These are phyloP conservation scores for Trichoderma aggressivum DNA, from an alignment of 2,329 filamentous ascomycete species.

Conservation along the genomic window DNA sequence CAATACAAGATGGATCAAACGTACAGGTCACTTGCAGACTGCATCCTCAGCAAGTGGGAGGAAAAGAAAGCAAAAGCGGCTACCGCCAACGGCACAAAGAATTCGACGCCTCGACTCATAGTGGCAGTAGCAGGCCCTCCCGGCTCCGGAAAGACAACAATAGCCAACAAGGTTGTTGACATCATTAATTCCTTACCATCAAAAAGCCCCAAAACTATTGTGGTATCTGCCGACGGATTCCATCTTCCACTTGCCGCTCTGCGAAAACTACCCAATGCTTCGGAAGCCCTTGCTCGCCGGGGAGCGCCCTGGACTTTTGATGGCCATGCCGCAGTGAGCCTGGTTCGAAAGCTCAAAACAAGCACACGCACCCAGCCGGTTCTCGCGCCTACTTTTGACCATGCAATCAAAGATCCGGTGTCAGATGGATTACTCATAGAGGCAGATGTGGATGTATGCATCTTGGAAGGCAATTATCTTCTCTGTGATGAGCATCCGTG, in stretches of 20 bases:
- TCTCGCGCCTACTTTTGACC: conserved; percentile 69
- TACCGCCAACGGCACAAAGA: conserved; percentile 7
- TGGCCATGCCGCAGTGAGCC: conserved; percentile 23
- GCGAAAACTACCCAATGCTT: conserved; percentile 29
- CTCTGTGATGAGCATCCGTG: conserved; percentile 32
- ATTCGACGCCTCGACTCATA: conserved; percentile 17
- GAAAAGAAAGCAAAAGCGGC: conserved; percentile 13
- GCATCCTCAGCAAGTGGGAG: conserved; percentile 24
- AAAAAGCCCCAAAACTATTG: conserved; percentile 22
- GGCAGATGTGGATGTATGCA: conserved; percentile 55
- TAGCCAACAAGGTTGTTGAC: conserved; percentile 22
- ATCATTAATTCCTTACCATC: conserved; percentile 17
- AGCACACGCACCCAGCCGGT: conserved; percentile 22
- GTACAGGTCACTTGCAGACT: conserved; percentile 26
- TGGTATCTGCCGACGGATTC: conserved; percentile 31
- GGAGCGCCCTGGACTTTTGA: conserved; percentile 36
- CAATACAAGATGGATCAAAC: conserved; percentile 25
- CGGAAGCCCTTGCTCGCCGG: conserved; percentile 31
- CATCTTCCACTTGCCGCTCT: conserved; percentile 28
- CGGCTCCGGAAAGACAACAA: conserved; percentile 25
- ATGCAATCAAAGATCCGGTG: conserved; percentile 70
- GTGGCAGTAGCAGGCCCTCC: conserved; percentile 24
- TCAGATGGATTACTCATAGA: conserved; percentile 60
- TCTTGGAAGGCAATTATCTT: conserved; percentile 68
- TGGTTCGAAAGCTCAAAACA: conserved; percentile 23